Conservation (phyloP, 1,284 basidiomycete genomes). For the Cryptococcus floricola region DNA sequence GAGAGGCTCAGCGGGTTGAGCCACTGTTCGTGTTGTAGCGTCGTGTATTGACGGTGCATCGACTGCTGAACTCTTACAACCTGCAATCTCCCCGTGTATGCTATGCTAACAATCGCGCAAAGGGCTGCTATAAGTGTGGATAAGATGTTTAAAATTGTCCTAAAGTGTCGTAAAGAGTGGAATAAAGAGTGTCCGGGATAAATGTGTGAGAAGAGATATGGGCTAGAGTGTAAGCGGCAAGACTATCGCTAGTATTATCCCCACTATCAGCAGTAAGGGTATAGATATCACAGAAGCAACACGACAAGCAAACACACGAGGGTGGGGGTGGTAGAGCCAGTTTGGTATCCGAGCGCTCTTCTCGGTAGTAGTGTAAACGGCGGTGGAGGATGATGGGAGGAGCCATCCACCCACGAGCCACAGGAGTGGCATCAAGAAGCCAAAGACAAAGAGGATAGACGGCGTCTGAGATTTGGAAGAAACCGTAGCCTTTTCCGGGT, state of each 20-base stretch:
- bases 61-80: too few species aligned
- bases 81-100: too few species aligned
- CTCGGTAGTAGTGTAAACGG: not conserved
- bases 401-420: constrained; percentile 18
- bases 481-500: constrained; percentile 8
- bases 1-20: too few species aligned
- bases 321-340: not conserved
- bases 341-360: not conserved
- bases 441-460: constrained; percentile 11
- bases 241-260: not conserved
- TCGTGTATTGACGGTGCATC: not conserved
- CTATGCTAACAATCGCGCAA: too few species aligned
- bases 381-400: not conserved
- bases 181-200: too few species aligned
- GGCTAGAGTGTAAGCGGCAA: not conserved
- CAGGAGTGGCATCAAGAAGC: constrained; percentile 11
- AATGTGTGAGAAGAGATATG: too few species aligned
- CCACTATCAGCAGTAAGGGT: not conserved
- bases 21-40: not conserved
- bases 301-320: not conserved
- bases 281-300: not conserved
- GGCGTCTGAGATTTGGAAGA: constrained; percentile 1
- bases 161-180: too few species aligned
- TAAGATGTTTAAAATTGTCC: too few species aligned
- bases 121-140: too few species aligned